Evolutionary conservation across 192 early-diverging fungal species (phyloP), one percentile per base, ranked within the genome.

Genomic region (Coemansia sp.): DNA sequence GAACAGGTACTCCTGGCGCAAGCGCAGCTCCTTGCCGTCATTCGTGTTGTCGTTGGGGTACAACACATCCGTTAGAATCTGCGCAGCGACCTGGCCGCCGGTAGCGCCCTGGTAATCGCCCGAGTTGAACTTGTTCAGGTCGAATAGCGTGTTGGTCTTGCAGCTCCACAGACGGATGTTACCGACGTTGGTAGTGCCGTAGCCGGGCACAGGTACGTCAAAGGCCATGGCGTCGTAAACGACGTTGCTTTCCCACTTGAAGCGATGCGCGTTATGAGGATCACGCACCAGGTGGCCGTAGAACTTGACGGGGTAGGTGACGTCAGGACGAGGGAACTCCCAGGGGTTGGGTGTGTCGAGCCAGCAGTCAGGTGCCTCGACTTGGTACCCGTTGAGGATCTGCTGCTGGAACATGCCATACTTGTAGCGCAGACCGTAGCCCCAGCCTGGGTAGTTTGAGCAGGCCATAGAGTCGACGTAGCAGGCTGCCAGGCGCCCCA

Each of bases 401-500:
- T 90, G 87, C 83, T 99, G 97, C 83, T 99, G 91, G 87, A 99
- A 99, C 85, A 99, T 98, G 75, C 97, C 97, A 81, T 99, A 99
- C 61, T 90, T 93, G 87, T 97, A 99, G 40, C 97, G 90, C 64
- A 99, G 90, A 54, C 97, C 97, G 65, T 99, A 99, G 66, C 97
- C 93, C 94, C 96, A 95, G 35, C 91, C 94, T 24, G 97, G 96
- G 66, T 94, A 94, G 77, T 98, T 91, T 24, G 93, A 77, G 62
- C 94, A 93, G 35, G 97, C 95, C 75, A 98, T 75, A 36, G 96
- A 97, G 80, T 98, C 93, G 89, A 99, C 94, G 68, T 96, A 99
- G 78, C 97, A 99, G 45, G 97, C 97, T 2, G 97, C 97, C 60
- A 99, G 85, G 39, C 97, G 93, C 59, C 95, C 97, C 8, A 99